Evolutionary conservation across 176 grass and related monocot genomes (phyloP), one percentile per base, ranked within the genome.

Genomic region (Avena sativa): DNA sequence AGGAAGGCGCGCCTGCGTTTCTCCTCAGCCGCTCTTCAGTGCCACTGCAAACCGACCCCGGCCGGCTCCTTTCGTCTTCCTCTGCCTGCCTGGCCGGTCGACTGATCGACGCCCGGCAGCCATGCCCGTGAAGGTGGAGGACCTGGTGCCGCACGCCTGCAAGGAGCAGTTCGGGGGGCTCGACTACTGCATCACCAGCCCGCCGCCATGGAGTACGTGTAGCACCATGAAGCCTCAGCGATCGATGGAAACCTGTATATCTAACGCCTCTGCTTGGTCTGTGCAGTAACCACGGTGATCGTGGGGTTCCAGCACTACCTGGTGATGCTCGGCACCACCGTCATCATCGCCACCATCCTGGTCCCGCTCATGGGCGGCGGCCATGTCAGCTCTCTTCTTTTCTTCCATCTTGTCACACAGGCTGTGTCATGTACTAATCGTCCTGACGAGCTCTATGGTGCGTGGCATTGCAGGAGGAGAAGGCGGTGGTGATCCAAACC

Each of bases 311-410:
- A 96, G 85, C 96, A 98, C 90, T 98, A 92, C 83, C 74, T 98
- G 60, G 92, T 98, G n/a, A 96, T 96, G 96, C 93, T 98, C 50
- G 96, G 96, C 87, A 98, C 92, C 68, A 95, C 90, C 40, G 96
- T 98, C 79, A 55, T 96, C 80, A 91, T 98, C 67, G 89, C 96
- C 65, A 96, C 93, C 71, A 94, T 96, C 79, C 64, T 98, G 66
- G 96, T 98, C 52, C 96, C 96, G 32, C 87, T 84, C 64, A 98
- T 98, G 96, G 96, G 96, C 81, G 96, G 96, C 47, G 93, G 96
- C 76, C 82, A 91, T 81, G 96, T 95, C 25, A 84, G 82, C 74
- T 8, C 2, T 3, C 51, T 8, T 25, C 30, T 38, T 14, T 4
- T 17, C 8, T 15, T 6, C 25, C n/a, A n/a, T n/a, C n/a, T n/a